Percentiles rank a stretch among this genome's conserved stretches.
Conservation (phyloP, 176 grass and related monocot genomes). For the Cenchrus purpureus region DNA sequence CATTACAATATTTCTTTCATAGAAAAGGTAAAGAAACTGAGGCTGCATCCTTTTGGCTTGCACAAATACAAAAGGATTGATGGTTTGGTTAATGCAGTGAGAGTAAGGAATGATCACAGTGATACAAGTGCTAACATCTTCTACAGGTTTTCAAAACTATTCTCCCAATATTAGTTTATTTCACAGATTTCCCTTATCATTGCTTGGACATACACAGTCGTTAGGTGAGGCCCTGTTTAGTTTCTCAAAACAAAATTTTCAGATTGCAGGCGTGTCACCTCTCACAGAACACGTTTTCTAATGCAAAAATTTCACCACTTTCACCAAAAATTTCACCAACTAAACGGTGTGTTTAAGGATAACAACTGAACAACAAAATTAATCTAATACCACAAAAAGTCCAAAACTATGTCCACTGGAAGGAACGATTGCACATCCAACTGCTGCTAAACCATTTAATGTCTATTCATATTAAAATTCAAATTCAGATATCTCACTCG, state of each 20-base stretch:
- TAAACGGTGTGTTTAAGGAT: too few species aligned
- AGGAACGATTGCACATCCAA: neutral
- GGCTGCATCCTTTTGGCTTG: neutral
- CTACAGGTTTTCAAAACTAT: neutral
- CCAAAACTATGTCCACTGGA: neutral
- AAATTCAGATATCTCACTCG: neutral
- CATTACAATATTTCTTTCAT: neutral
- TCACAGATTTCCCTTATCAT: constrained; percentile 8
- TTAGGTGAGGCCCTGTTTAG: neutral
- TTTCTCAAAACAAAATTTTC: too few species aligned
- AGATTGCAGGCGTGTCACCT: too few species aligned
- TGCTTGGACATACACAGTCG: neutral
- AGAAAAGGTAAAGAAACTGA: neutral
- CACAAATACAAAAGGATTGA: constrained; percentile 4
- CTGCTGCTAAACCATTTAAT: constrained; percentile 10
- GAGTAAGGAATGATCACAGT: constrained; percentile 8
- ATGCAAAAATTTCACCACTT: too few species aligned
- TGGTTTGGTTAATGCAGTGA: neutral
- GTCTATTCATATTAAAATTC: constrained; percentile 9
- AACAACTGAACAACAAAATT: too few species aligned
- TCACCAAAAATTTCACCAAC: too few species aligned
- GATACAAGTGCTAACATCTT: neutral
- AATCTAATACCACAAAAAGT: constrained; percentile 9
- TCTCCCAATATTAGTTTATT: neutral
- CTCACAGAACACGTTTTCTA: too few species aligned